Evolutionary conservation across 331 rosid genomes (phyloP), one percentile per base, ranked within the genome.

Genomic region (Cydonia oblonga): DNA sequence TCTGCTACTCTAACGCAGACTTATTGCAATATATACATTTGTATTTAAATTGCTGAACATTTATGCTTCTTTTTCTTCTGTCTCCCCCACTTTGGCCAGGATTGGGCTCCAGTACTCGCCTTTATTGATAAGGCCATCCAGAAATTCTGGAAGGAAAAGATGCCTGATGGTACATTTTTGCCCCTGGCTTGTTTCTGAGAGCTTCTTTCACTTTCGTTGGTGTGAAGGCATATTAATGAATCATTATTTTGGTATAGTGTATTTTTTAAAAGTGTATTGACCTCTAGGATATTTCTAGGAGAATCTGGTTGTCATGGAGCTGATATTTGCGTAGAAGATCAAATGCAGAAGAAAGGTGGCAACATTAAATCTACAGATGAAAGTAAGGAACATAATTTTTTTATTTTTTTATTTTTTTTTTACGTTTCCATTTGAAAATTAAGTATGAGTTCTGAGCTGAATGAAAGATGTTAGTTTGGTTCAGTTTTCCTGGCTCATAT

Each of bases 31-130:
- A 26, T 52, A 23, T 40, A 23, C 23, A 3, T 20, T 16, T 24
- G 10, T 64, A 32, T 64, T 29, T 22, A n/a, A 33, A 22, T 20
- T 15, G n/a, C 10, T 33, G 44, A 30, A 53, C 71, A 70, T 64
- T 72, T 70, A 49, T 66, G 69, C 77, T 75, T 53, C 35, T 16
- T 14, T 11, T 26, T 22, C 51, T 4, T 46, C 20, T 52, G 24
- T 35, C 42, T 18, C 29, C 52, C 40, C 46, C 19, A 9, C 35
- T 52, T 72, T 72, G 49, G 29, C 73, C 82, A 91, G 97, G 97
- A 89, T 79, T 89, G 96, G 96, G 68, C 53, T 71, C 84, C 86
- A 14, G 54, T 89, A 53, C 89, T 88, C 66, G 40, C 82, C 76
- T 86, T 90, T 78, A 68, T 83, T 64, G 89, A 85, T 71, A 83